These are phyloP conservation scores for Neofusicoccum umdonicola DNA, from an alignment of 2,329 filamentous ascomycete species.

Conservation along the genomic window DNA sequence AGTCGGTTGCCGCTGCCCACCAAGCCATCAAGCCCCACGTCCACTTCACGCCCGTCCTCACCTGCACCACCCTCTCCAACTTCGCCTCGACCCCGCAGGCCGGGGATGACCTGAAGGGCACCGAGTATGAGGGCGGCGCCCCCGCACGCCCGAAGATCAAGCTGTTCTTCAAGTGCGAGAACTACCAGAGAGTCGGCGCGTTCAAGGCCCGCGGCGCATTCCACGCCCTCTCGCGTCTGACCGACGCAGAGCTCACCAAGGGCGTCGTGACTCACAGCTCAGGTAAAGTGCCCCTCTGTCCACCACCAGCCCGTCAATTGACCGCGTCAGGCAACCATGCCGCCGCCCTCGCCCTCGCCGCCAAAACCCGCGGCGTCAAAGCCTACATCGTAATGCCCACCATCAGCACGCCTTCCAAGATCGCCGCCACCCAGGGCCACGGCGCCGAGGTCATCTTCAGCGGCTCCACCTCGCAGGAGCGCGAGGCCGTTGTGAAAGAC, in stretches of 20 bases:
- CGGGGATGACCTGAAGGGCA: constrained; percentile 52
- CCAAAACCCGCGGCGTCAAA: constrained; percentile 63
- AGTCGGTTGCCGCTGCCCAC: constrained; percentile 71
- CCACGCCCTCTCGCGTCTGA: constrained; percentile 73
- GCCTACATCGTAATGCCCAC: constrained; percentile 89
- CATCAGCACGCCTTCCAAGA: constrained; percentile 83
- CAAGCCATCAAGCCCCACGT: constrained; percentile 70
- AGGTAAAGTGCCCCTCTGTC: constrained; percentile 50
- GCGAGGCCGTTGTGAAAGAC: constrained; percentile 71
- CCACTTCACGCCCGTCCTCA: constrained; percentile 80
- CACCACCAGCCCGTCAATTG: background rate
- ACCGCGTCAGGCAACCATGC: constrained; percentile 78
- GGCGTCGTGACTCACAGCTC: constrained; percentile 90
- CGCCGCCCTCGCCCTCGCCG: constrained; percentile 85
- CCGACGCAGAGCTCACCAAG: constrained; percentile 58
- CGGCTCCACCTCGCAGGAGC: constrained; percentile 68
- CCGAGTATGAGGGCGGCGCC: constrained; percentile 55
- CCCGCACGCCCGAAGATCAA: constrained; percentile 65
- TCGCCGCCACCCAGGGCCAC: constrained; percentile 76
- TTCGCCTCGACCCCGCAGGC: constrained; percentile 72
- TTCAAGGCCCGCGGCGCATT: constrained; percentile 93
- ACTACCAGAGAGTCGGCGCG: constrained; percentile 83
- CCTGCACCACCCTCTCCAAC: constrained; percentile 69
- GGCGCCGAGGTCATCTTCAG: constrained; percentile 77
- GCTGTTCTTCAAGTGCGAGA: constrained; percentile 95